Evolutionary conservation across 306 rosid species (phyloP), one percentile per base, ranked within the genome.

Genomic region (Hippophae rhamnoides): DNA sequence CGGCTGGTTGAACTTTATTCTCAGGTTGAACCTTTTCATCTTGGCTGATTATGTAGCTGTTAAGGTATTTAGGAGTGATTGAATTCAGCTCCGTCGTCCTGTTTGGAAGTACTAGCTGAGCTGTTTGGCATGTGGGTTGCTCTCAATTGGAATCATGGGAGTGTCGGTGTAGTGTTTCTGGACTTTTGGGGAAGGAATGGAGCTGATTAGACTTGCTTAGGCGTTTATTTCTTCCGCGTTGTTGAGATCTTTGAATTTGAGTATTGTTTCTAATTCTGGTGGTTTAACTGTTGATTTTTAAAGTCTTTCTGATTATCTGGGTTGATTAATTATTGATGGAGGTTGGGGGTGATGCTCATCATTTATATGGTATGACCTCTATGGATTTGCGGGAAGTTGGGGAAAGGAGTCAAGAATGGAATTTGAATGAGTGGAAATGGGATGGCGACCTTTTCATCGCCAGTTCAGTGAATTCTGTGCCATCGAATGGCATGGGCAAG

Each of bases 371-470:
- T 47, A 63, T 79, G 71, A 75, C 75, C 54, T 65, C 79, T 6
- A 58, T 77, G 47, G 89, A 68, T 62, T 48, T 84, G 78, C 74
- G 71, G 73, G 54, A 70, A 14, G 70, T 76, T 61, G 84, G 87
- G 60, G 86, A 77, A 69, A 82, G 81, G 74, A 53, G 75, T 45
- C 23, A 57, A 49, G 95, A 86, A n/a, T 90, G 97, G 95, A 81
- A 90, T 82, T 76, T 72, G 75, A 90, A 82, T 52, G 75, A 67
- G 27, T 87, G 94, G 95, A 84, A 77, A 56, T 90, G 94, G 94
- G 97, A 85, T 57, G 87, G 95, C 9, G 76, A 89, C 82, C 95
- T 86, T 52, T 89, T 89, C 47, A 58, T 84, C 43, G 95, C 97
- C 26, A 72, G 73, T 47, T 74, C 69, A 5, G 47, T 81, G 52